Evolutionary conservation across 139 green algal genomes (phyloP).

Genomic region (Chloropicon primus): DNA sequence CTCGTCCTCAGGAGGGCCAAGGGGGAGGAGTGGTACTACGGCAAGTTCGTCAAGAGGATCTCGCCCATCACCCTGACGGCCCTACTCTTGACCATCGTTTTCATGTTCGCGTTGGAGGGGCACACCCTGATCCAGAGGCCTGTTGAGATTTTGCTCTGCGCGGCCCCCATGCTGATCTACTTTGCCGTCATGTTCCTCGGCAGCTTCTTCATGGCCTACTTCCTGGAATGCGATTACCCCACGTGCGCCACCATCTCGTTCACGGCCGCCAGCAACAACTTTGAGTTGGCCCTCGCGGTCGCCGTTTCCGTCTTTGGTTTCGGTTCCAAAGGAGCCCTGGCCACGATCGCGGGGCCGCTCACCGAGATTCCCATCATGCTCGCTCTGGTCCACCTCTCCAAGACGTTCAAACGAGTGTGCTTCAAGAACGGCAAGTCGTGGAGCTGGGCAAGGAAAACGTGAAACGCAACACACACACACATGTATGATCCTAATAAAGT

Average conservation of each 20-base stretch:
- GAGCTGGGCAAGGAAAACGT: too few relatives aligned
- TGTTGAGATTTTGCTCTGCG: constrained; percentile 22
- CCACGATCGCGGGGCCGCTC: constrained; percentile 31
- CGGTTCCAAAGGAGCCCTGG: constrained; percentile 24
- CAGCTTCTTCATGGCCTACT: constrained; percentile 12
- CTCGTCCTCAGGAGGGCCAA: constrained; percentile 6
- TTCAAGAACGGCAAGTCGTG: neutral
- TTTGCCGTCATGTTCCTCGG: constrained; percentile 29
- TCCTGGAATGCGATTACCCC: constrained; percentile 10
- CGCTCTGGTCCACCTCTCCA: constrained; percentile 21
- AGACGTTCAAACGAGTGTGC: neutral
- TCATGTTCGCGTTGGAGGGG: constrained; percentile 30
- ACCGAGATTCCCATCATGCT: constrained; percentile 39
- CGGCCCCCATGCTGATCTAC: constrained; percentile 35
- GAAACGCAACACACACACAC: too few relatives aligned
- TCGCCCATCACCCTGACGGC: constrained; percentile 22
- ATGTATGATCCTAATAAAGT: too few relatives aligned
- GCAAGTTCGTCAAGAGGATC: constrained; percentile 32
- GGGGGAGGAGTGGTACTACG: constrained; percentile 20
- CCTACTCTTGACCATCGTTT: constrained; percentile 40
- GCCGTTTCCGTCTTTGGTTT: constrained; percentile 31
- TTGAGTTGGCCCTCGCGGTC: constrained; percentile 38
- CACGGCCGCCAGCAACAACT: constrained; percentile 36
- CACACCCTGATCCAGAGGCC: constrained; percentile 22
- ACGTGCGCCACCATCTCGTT: constrained; percentile 18